Evolutionary conservation across 352 stramenopile species (phyloP).

Genomic region (Aphanomyces invadans): DNA sequence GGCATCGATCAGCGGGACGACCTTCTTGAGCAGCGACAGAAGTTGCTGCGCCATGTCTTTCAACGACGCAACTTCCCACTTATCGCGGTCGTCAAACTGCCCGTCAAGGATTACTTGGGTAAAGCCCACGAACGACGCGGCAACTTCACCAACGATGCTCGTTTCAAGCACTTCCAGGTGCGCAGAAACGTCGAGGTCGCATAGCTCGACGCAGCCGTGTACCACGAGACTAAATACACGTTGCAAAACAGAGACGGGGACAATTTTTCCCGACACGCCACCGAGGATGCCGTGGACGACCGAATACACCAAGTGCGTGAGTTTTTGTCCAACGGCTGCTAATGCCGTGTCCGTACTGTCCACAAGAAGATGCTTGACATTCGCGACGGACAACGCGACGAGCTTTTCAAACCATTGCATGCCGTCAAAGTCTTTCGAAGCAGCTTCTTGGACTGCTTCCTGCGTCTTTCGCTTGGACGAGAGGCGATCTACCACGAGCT

Average conservation of each 20-base stretch:
- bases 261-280: neutral
- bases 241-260: neutral
- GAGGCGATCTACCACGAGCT: neutral
- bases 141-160: neutral
- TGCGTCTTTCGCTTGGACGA: constrained; percentile 8
- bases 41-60: constrained; percentile 31
- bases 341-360: neutral
- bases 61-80: neutral
- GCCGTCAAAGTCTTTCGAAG: neutral
- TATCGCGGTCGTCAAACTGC: constrained; percentile 23
- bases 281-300: neutral
- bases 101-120: constrained; percentile 1
- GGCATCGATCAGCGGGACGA: constrained; percentile 31
- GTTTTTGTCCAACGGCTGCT: neutral
- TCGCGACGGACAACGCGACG: neutral
- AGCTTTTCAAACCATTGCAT: constrained; percentile 1
- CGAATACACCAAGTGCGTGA: constrained; percentile 2
- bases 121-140: neutral
- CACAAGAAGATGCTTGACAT: neutral
- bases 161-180: constrained; percentile 6
- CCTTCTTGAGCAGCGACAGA: constrained; percentile 30
- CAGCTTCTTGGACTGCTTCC: neutral
- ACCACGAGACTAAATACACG: neutral
- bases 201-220: neutral
- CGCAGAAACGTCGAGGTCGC: neutral